A percentile compares a stretch with the other conserved stretches of the same genome.
These are phyloP conservation scores for Periglandula ipomoeae DNA, from an alignment of 2,329 filamentous ascomycete genomes.

Conservation along the genomic window DNA sequence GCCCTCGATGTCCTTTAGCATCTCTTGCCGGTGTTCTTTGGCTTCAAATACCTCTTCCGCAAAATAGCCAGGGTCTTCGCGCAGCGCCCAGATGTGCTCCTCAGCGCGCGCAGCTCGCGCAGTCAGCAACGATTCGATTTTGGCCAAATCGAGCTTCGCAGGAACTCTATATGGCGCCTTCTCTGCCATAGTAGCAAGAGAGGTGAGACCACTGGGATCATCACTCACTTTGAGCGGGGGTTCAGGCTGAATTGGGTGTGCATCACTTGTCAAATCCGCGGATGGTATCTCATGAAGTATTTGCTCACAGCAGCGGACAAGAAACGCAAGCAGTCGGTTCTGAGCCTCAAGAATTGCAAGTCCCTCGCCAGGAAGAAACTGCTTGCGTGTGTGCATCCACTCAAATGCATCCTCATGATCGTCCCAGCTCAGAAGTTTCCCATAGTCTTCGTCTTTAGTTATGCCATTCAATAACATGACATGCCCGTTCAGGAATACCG, in stretches of 20 bases:
- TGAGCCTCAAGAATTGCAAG: constrained; percentile 43
- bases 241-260: constrained; percentile 27
- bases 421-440: constrained; percentile 24
- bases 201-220: constrained; percentile 23
- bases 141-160: constrained; percentile 32
- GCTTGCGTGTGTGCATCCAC: constrained; percentile 23
- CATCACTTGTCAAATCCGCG: constrained; percentile 17
- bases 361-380: constrained; percentile 35
- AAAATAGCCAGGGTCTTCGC: constrained; percentile 53
- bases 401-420: constrained; percentile 27
- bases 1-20: constrained; percentile 30
- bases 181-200: constrained; percentile 29
- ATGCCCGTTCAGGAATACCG: constrained; percentile 20
- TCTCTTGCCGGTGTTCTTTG: constrained; percentile 37
- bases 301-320: constrained; percentile 34
- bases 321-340: constrained; percentile 35
- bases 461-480: constrained; percentile 26
- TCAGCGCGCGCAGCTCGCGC: constrained; percentile 33
- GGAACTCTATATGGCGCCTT: constrained; percentile 47
- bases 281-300: constrained; percentile 42
- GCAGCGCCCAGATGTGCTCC: constrained; percentile 45
- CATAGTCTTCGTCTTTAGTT: constrained; percentile 22
- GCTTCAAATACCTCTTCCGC: constrained; percentile 30
- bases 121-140: constrained; percentile 33
- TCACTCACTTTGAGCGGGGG: constrained; percentile 22